Base-by-base conservation (phyloP, 257 asterid species). In the Schizonepeta tenuifolia region DNA sequence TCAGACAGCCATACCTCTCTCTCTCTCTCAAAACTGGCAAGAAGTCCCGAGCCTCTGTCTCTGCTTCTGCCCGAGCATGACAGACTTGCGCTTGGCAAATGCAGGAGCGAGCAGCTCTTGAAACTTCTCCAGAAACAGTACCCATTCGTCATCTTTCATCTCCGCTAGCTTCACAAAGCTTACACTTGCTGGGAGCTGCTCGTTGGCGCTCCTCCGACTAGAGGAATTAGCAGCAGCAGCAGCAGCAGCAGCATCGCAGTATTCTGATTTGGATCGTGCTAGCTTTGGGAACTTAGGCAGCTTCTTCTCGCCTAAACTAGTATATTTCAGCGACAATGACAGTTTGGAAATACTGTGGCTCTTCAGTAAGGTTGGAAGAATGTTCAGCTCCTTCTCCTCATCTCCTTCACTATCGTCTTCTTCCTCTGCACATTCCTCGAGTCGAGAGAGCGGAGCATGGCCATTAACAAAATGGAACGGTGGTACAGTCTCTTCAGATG, bases 1-100 rank as follows among this genome's bases (percentile, higher is more conserved):
- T 15, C 4, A 67, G 31, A 55, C 49, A 81, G 70, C 67, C 57
- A 60, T 40, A 66, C 75, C 75, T 71, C 81, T 11, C 9, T 71
- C 81, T 11, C 9, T 67, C 74, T 26, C 86, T 94, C 99, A 94
- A 90, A 94, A 94, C 97, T 87, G 91, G 93, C 99, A 94, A 53
- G 99, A 94, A 75, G 99, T 91, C 49, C 99, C 99, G 0, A 95
- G 98, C 92, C 99, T 95, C 84, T 85, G 97, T 62, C 86, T 74
- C 87, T 88, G 97, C 83, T 68, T 83, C 86, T 86, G 96, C 14
- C 96, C 93, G 21, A 80, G 74, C 0, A 92, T 76, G 28, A 70
- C 64, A 0, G 86, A 75, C 82, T 87, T 88, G 60, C 97, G 86
- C 79, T 84, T 83, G 57, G 78, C 89, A 47, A 92, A 91, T 9